A percentile compares a stretch with the other conserved stretches of the same genome.
These are phyloP conservation scores for Candida orba DNA, from an alignment of 805 yeast genomes.

Conservation along the genomic window DNA sequence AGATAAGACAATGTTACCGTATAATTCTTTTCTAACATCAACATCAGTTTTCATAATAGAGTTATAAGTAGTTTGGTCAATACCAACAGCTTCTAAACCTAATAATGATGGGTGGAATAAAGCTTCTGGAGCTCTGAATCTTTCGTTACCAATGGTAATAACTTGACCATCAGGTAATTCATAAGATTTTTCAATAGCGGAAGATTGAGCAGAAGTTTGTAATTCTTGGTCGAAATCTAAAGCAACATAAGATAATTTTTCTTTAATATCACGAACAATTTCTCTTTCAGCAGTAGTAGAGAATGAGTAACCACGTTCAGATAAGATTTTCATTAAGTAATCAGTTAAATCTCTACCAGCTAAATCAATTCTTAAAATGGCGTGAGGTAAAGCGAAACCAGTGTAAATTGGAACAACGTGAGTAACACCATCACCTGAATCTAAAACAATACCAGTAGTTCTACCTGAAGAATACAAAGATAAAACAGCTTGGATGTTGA, in stretches of 20 bases:
- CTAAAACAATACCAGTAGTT: conserved; percentile 99
- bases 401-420: conserved; percentile 99
- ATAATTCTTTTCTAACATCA: conserved; percentile 97
- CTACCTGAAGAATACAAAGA: conserved; percentile 99
- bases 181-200: conserved; percentile 96
- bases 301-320: conserved; percentile 99
- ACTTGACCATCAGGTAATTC: conserved; percentile 99
- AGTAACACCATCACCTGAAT: conserved; percentile 99
- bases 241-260: conserved; percentile 98
- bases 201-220: conserved; percentile 98
- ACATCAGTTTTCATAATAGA: conserved; percentile 96
- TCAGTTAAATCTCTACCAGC: conserved; percentile 99
- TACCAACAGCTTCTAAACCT: conserved; percentile 94
- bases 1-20: conserved; percentile 98
- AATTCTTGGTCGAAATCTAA: conserved; percentile 98
- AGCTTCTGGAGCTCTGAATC: conserved; percentile 99
- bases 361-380: conserved; percentile 96
- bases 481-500: conserved; percentile 96
- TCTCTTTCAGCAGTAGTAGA: conserved; percentile 99
- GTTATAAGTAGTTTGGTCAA: conserved; percentile 81
- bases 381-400: conserved; percentile 99
- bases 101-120: conserved; percentile 95
- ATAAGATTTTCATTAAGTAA: conserved; percentile 95
- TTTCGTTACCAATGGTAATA: conserved; percentile 98
- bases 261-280: conserved; percentile 85